Conservation (phyloP, 2,329 filamentous ascomycete species). For the Trichoderma semiorbis region DNA sequence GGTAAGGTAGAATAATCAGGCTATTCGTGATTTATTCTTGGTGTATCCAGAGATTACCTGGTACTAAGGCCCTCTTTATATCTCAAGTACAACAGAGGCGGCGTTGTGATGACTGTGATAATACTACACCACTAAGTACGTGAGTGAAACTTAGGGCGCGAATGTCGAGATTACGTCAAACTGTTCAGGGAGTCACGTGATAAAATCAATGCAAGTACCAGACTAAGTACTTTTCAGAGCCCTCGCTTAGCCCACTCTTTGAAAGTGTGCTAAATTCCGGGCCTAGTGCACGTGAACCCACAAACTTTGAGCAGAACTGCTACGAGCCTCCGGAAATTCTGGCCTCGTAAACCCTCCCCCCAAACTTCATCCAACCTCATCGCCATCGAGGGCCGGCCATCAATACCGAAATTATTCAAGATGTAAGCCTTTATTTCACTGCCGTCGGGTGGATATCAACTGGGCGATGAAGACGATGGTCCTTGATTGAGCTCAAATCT, state of each 20-base stretch:
- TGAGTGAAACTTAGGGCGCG: background rate
- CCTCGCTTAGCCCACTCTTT: slow-evolving; percentile 38
- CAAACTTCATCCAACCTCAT: slow-evolving; percentile 35
- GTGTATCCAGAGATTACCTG: background rate
- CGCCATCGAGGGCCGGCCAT: slow-evolving; percentile 42
- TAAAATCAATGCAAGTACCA: background rate
- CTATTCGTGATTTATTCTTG: background rate
- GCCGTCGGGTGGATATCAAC: background rate
- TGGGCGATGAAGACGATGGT: background rate
- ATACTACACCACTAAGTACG: background rate
- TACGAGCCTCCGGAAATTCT: slow-evolving; percentile 40
- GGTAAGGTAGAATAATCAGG: background rate
- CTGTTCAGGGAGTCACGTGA: slow-evolving; percentile 22
- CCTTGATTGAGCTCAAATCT: background rate
- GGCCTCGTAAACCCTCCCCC: slow-evolving; percentile 39
- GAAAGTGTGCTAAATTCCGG: slow-evolving; percentile 19
- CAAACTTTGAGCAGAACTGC: slow-evolving; percentile 36
- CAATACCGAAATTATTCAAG: slow-evolving; percentile 42
- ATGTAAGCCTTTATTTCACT: slow-evolving; percentile 37
- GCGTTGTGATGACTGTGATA: background rate
- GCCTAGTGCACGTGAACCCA: slow-evolving; percentile 41
- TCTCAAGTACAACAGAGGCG: background rate
- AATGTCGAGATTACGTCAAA: background rate
- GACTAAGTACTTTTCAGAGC: slow-evolving; percentile 34
- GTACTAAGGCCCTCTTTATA: background rate